Percentiles rank a stretch among this genome's conserved stretches.
phyloP scores from a whole-genome alignment of 2,329 filamentous ascomycete genomes.

The Aspergillus sergii region DNA sequence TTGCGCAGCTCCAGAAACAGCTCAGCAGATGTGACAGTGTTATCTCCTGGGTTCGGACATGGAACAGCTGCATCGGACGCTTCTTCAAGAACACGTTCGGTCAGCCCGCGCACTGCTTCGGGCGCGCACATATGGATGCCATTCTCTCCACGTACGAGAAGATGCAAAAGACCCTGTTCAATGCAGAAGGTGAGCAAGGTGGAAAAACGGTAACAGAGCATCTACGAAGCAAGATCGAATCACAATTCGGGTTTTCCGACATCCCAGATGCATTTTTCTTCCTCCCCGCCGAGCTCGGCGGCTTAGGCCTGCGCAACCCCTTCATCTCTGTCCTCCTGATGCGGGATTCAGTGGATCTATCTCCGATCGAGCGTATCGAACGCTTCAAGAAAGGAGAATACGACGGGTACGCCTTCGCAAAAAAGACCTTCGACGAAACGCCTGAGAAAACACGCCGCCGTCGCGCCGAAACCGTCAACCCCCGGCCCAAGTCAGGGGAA shows the following conservation, averaged over 20 bases:
- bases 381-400: constrained; percentile 28
- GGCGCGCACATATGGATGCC: constrained; percentile 51
- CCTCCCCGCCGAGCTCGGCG: constrained; percentile 50
- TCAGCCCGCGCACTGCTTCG: constrained; percentile 53
- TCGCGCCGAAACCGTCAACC: not conserved
- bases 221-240: constrained; percentile 51
- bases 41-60: constrained; percentile 57
- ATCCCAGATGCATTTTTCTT: constrained; percentile 53
- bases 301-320: constrained; percentile 51
- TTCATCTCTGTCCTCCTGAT: constrained; percentile 47
- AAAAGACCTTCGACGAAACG: constrained; percentile 28
- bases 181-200: not conserved
- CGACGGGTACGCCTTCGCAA: constrained; percentile 22
- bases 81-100: constrained; percentile 59
- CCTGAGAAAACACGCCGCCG: constrained; percentile 10
- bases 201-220: constrained; percentile 51
- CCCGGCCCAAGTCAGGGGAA: not conserved
- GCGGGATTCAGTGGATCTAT: constrained; percentile 29
- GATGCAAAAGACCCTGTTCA: constrained; percentile 52
- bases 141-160: constrained; percentile 50
- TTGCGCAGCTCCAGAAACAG: constrained; percentile 44
- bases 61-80: constrained; percentile 55
- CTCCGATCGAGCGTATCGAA: constrained; percentile 28
- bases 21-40: constrained; percentile 50
- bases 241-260: constrained; percentile 50